These are phyloP conservation scores for Cubamyces lactineus DNA, from an alignment of 768 basidiomycete species.

Conservation along the genomic window DNA sequence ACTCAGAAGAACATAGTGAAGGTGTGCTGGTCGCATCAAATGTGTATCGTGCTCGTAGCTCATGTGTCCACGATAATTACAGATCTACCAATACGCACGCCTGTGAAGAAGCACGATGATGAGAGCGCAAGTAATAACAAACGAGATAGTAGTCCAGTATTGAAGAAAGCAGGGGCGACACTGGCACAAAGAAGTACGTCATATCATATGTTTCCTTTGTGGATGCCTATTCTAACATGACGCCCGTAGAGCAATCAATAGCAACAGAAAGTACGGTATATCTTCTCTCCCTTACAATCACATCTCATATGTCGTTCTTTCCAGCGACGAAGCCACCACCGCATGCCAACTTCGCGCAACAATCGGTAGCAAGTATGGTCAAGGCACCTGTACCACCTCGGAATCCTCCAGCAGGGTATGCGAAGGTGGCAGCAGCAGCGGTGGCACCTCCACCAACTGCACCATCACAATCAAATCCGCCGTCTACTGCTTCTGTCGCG, in stretches of 20 bases:
- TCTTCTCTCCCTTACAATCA: background rate
- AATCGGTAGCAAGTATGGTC: conserved; percentile 75
- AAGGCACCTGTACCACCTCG: conserved; percentile 66
- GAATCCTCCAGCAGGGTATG: conserved; percentile 84
- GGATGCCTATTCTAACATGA: conserved; percentile 24
- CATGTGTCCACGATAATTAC: background rate
- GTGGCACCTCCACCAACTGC: conserved; percentile 45
- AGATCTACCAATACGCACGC: conserved; percentile 69
- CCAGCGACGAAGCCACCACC: conserved; percentile 71
- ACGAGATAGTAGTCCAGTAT: conserved; percentile 75
- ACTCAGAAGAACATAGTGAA: conserved; percentile 75
- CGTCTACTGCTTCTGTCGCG: conserved; percentile 43
- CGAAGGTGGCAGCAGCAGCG: conserved; percentile 84
- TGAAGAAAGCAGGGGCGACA: conserved; percentile 73
- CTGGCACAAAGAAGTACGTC: conserved; percentile 75
- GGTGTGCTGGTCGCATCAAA: conserved; percentile 45
- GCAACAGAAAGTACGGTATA: conserved; percentile 55
- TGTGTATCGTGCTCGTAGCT: background rate
- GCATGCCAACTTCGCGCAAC: conserved; percentile 79
- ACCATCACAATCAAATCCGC: conserved; percentile 35
- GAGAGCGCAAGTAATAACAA: conserved; percentile 79
- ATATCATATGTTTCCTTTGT: background rate
- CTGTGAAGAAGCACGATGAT: conserved; percentile 78
- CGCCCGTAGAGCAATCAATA: conserved; percentile 62
- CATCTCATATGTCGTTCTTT: conserved; percentile 12